Evolutionary conservation across 208 protist genomes (phyloP).

Genomic region (Trypanosoma cruzi): DNA sequence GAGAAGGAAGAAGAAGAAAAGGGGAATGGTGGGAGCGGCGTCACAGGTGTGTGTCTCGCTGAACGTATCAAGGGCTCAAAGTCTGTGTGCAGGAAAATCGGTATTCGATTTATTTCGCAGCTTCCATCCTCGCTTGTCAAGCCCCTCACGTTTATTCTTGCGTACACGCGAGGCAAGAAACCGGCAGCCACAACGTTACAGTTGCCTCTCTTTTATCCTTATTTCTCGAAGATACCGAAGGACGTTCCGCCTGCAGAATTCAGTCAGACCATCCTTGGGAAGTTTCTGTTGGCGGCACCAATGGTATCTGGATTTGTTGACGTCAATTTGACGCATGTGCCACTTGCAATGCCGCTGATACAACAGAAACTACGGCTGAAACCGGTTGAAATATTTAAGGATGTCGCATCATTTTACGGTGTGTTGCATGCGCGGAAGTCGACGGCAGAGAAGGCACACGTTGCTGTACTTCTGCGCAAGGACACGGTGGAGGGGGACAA

Average conservation of each 20-base stretch:
- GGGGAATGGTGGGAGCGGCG: not conserved
- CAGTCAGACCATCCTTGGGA: slow-evolving; percentile 36
- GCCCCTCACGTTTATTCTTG: slow-evolving; percentile 37
- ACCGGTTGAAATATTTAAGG: slow-evolving; percentile 71
- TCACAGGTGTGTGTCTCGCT: slow-evolving; percentile 21
- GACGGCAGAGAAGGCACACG: slow-evolving; percentile 35
- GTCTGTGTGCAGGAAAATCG: slow-evolving; percentile 31
- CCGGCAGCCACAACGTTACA: slow-evolving; percentile 2
- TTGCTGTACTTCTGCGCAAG: slow-evolving; percentile 69
- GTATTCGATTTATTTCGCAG: slow-evolving; percentile 29
- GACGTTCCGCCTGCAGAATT: slow-evolving; percentile 36
- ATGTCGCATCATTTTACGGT: slow-evolving; percentile 63
- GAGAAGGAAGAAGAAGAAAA: not conserved
- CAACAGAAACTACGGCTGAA: slow-evolving; percentile 42
- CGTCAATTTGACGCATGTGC: slow-evolving; percentile 40
- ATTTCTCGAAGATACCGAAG: slow-evolving; percentile 56
- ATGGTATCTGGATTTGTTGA: slow-evolving; percentile 53
- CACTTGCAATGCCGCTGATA: slow-evolving; percentile 33
- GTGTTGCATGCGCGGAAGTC: slow-evolving; percentile 63
- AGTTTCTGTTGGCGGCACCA: slow-evolving; percentile 31
- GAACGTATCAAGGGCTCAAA: slow-evolving; percentile 44
- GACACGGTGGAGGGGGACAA: slow-evolving; percentile 30
- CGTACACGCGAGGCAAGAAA: slow-evolving; percentile 50
- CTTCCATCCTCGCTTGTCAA: slow-evolving; percentile 38
- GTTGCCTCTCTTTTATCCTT: slow-evolving; percentile 51